Conservation (phyloP, 2,329 filamentous ascomycete species). For the Ophiostoma ulmi region DNA sequence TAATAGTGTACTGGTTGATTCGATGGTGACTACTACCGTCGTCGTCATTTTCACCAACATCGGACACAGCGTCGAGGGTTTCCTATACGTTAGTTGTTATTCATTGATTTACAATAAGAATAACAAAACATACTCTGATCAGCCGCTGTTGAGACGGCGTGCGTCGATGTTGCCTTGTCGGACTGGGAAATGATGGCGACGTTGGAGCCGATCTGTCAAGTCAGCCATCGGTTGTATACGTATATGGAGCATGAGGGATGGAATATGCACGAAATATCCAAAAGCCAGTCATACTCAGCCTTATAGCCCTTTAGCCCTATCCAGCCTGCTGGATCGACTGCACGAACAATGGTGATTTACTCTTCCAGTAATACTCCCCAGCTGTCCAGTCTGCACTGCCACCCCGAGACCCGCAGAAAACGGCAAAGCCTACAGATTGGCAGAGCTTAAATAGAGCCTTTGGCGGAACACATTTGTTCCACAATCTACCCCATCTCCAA, state of each 20-base stretch:
- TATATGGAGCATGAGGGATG: background rate
- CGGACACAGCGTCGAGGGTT: conserved; percentile 82
- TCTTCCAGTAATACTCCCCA: background rate
- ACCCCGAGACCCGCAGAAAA: conserved; percentile 12
- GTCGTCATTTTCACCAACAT: conserved; percentile 78
- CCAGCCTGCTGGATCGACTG: background rate
- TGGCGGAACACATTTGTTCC: no score
- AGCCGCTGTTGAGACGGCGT: conserved; percentile 54
- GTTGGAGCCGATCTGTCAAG: conserved; percentile 42
- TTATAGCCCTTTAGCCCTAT: background rate
- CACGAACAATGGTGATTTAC: background rate
- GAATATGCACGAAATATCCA: background rate
- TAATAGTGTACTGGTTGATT: conserved; percentile 93
- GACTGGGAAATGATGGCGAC: conserved; percentile 45
- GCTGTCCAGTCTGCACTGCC: conserved; percentile 7
- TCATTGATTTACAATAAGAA: background rate
- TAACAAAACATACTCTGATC: conserved; percentile 46
- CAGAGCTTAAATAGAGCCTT: background rate
- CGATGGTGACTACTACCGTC: conserved; percentile 76
- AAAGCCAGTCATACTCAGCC: background rate
- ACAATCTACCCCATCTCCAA: no score
- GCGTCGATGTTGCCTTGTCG: conserved; percentile 53
- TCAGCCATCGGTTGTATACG: background rate
- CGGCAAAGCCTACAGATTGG: background rate
- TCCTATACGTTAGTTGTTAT: conserved; percentile 53